Evolutionary conservation across 306 rosid genomes (phyloP).

Genomic region (Echinosophora koreensis): DNA sequence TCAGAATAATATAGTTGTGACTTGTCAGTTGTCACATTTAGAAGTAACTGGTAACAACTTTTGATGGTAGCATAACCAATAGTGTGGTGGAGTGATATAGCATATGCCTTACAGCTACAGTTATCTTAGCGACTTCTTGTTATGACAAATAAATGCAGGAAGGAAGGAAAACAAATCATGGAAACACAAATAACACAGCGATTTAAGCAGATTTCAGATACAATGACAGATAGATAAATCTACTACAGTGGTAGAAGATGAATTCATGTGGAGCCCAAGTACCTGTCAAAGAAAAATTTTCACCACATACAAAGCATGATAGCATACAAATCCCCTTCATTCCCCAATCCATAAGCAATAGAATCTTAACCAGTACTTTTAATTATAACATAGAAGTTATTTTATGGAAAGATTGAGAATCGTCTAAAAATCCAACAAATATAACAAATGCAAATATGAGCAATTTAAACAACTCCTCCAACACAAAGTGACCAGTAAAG

Average conservation of each 20-base stretch:
- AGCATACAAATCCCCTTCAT: constrained; percentile 13
- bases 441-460: constrained; percentile 3
- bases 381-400: neutral
- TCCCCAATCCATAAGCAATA: neutral
- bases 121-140: neutral
- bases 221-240: neutral
- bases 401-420: neutral
- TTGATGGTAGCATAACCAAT: neutral
- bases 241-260: neutral
- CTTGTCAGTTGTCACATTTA: neutral
- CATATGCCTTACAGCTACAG: too few species aligned
- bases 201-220: constrained; percentile 9
- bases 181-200: constrained; percentile 22
- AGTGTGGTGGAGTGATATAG: neutral
- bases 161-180: neutral
- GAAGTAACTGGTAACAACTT: neutral
- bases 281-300: constrained; percentile 7
- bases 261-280: constrained; percentile 15
- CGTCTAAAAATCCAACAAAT: neutral
- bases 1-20: constrained; percentile 6
- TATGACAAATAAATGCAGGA: constrained; percentile 15
- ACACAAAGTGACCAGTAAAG: neutral
- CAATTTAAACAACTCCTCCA: constrained; percentile 37
- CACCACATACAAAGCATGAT: neutral
- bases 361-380: constrained; percentile 23